A percentile compares a stretch with the other conserved stretches of the same genome.
Conservation (phyloP, 208 protist genomes). For the Acanthamoeba quina region DNA sequence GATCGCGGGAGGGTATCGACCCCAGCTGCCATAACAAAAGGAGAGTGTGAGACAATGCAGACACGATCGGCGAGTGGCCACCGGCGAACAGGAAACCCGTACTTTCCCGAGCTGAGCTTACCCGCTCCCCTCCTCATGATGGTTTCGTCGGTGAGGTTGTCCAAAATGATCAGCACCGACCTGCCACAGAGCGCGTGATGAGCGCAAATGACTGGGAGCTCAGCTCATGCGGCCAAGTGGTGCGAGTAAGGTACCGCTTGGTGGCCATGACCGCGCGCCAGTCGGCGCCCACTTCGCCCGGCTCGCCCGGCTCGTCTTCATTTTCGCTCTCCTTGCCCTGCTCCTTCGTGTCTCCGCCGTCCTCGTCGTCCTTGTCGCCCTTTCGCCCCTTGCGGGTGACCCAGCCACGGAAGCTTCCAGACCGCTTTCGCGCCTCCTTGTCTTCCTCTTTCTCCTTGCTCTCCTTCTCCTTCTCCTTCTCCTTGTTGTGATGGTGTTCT, state of each 20-base stretch:
- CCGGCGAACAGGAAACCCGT: not conserved
- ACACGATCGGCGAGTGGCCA: not conserved
- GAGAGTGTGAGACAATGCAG: not conserved
- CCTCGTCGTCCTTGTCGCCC: slow-evolving; percentile 4
- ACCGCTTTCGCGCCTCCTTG: not conserved
- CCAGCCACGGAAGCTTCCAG: slow-evolving; percentile 26
- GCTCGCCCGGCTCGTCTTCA: not conserved
- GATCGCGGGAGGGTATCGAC: slow-evolving; percentile 5
- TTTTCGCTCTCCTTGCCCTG: slow-evolving; percentile 35
- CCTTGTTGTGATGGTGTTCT: not conserved
- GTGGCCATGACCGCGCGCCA: slow-evolving; percentile 29
- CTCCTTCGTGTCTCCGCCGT: not conserved
- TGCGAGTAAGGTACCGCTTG: not conserved
- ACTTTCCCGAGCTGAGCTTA: slow-evolving; percentile 34
- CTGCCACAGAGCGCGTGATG: not conserved
- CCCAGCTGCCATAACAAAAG: not conserved
- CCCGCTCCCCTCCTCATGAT: slow-evolving; percentile 34
- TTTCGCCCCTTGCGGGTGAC: slow-evolving; percentile 40
- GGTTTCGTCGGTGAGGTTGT: slow-evolving; percentile 46
- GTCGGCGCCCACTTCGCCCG: not conserved
- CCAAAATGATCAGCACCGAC: slow-evolving; percentile 48
- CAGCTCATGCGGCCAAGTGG: not conserved
- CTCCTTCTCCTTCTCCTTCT: not conserved
- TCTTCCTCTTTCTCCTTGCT: not conserved
- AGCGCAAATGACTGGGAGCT: not conserved